Evolutionary conservation across 345 rosid species (phyloP), one percentile per base, ranked within the genome.

Genomic region (Corymbia maculata): DNA sequence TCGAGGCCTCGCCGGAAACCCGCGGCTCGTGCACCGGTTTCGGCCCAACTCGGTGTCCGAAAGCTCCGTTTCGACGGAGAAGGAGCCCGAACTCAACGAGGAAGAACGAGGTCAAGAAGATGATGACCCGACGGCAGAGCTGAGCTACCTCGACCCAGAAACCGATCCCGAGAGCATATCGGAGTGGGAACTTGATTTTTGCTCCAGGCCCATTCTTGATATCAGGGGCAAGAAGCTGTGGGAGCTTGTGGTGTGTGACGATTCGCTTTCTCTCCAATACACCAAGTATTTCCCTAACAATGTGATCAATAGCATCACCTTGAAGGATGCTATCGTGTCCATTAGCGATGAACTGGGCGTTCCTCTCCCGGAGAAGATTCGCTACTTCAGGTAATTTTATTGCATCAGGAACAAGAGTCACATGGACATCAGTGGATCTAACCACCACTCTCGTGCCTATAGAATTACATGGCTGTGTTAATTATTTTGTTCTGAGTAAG

Each of bases 171-270:
- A 89, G 52, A 91, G 97, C 92, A 93, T 97, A 86, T 92, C 93
- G 11, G 99, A 95, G 89, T 97, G 99, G 99, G 97, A 96, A 89
- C 86, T 97, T 91, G 99, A 96, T 91, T 97, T 97, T 86, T 97
- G 99, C 93, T 97, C 99, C 13, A 94, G 98, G 87, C 99, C 98
- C 15, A 97, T 97, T 50, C 95, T 96, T 50, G 99, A 97, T 86
- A 90, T 92, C 19, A 93, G 99, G 87, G 98, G 99, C 87, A 97
- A 97, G 92, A 97, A 96, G 92, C 87, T 95, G 79, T 97, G 99
- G 99, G 99, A 97, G 93, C 97, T 97, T 85, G 95, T 96, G 88
- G 99, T 95, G 57, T 96, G 99, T 87, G 99, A 97, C 91, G 90
- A 89, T 87, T 97, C 99, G 8, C 94, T 96, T 85, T 95, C 99